Conservation (phyloP, 2,329 filamentous ascomycete species). For the Fusarium heterosporum region DNA sequence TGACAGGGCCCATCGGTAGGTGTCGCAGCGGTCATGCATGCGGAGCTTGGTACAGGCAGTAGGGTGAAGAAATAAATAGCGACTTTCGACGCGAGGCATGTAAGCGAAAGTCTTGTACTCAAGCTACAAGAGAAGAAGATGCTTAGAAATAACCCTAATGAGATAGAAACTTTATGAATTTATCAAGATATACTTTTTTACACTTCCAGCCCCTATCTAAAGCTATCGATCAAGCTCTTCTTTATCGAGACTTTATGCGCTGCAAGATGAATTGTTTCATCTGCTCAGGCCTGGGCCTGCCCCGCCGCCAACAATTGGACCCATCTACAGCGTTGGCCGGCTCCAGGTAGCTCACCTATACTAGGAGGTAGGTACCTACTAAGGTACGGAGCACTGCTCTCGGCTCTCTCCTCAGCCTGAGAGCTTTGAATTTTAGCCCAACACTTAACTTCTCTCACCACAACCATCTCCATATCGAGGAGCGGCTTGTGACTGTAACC, state of each 20-base stretch:
- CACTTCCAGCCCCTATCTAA: not conserved
- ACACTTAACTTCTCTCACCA: slow-evolving; percentile 35
- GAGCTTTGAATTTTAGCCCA: slow-evolving; percentile 44
- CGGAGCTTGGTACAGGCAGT: slow-evolving; percentile 10
- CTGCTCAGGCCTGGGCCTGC: not conserved
- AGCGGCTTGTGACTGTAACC: slow-evolving; percentile 28
- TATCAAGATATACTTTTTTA: not conserved
- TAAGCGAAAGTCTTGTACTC: not conserved
- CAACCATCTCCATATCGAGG: slow-evolving; percentile 19
- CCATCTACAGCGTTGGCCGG: not conserved
- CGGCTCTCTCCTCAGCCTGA: slow-evolving; percentile 37
- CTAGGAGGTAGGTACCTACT: too few relatives aligned
- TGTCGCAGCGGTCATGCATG: slow-evolving; percentile 23
- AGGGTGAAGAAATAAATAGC: slow-evolving; percentile 20
- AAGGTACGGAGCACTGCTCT: slow-evolving; percentile 15
- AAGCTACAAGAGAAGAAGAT: not conserved
- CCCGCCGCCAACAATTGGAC: slow-evolving; percentile 25
- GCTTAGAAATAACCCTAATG: not conserved
- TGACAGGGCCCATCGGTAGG: slow-evolving; percentile 16
- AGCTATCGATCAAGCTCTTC: not conserved
- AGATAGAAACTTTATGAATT: not conserved
- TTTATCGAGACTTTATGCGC: slow-evolving; percentile 14
- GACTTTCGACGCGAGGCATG: not conserved
- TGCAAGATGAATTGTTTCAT: slow-evolving; percentile 34
- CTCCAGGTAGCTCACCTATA: not conserved